Conservation (phyloP, 306 rosid species). For the Cicer yamashitae region DNA sequence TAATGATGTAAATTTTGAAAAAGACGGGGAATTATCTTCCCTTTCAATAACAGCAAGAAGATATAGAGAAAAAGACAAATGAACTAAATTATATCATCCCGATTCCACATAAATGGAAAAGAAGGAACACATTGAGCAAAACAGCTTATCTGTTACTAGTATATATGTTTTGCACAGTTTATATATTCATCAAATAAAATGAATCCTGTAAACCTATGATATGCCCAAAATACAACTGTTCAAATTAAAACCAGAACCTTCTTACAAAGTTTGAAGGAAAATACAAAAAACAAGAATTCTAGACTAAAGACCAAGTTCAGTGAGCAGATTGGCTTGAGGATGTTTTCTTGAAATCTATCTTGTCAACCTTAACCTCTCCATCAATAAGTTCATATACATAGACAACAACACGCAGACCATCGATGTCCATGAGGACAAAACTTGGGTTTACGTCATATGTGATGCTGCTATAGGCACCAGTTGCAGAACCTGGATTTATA, state of each 20-base stretch:
- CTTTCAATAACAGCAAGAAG: neutral
- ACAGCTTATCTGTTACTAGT: neutral
- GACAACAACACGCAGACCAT: conserved; percentile 95
- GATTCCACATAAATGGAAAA: neutral
- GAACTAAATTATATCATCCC: neutral
- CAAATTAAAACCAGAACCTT: conserved; percentile 19
- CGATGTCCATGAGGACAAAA: conserved; percentile 98
- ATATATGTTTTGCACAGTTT: neutral
- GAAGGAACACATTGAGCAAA: neutral
- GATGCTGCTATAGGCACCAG: conserved; percentile 94
- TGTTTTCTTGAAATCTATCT: conserved; percentile 98
- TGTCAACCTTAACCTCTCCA: conserved; percentile 99
- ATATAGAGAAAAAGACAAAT: neutral
- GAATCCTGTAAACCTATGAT: conserved; percentile 7
- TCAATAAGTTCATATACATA: conserved; percentile 94
- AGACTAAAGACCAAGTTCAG: conserved; percentile 45
- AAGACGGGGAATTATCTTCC: neutral
- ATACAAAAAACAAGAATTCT: neutral
- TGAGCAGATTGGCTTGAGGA: conserved; percentile 69
- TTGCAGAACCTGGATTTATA: conserved; percentile 98
- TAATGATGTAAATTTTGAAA: neutral
- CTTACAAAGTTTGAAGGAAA: conserved; percentile 17
- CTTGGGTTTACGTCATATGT: conserved; percentile 98
- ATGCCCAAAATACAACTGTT: conserved; percentile 30
- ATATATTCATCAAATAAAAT: conserved; percentile 37